These are phyloP conservation scores for Penicillium brevicompactum DNA, from an alignment of 2,329 filamentous ascomycete species.

Conservation along the genomic window DNA sequence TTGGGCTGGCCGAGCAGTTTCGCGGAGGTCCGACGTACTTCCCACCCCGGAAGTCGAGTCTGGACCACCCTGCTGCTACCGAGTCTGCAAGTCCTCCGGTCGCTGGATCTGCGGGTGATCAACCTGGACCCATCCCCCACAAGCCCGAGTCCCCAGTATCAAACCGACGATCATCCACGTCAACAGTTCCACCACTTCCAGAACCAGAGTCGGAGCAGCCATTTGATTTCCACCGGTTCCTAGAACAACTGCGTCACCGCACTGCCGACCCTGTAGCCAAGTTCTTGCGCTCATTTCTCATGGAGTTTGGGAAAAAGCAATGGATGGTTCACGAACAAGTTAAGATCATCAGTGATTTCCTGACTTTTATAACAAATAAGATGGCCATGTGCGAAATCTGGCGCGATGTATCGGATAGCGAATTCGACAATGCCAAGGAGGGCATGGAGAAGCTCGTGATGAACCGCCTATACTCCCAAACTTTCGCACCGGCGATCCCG, in stretches of 20 bases:
- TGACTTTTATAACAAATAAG: constrained; percentile 96
- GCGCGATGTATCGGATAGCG: constrained; percentile 91
- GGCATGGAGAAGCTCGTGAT: constrained; percentile 99
- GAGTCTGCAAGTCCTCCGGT: constrained; percentile 33
- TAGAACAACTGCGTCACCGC: constrained; percentile 92
- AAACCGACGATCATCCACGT: constrained; percentile 38
- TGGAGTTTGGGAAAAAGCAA: constrained; percentile 94
- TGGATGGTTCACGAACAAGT: constrained; percentile 99
- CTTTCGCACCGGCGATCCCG: constrained; percentile 91
- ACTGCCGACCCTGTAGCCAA: constrained; percentile 97
- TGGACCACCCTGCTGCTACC: constrained; percentile 66
- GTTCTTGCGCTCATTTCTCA: constrained; percentile 90
- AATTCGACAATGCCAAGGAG: constrained; percentile 97
- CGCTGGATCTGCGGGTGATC: constrained; percentile 19
- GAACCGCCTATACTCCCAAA: constrained; percentile 94
- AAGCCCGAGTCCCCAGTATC: constrained; percentile 24
- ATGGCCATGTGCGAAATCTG: constrained; percentile 98
- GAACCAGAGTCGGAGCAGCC: constrained; percentile 82
- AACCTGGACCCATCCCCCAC: constrained; percentile 28
- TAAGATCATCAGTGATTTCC: constrained; percentile 96
- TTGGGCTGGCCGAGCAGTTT: constrained; percentile 80
- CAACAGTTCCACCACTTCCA: constrained; percentile 63
- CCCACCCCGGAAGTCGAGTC: constrained; percentile 81
- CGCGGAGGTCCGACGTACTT: constrained; percentile 68
- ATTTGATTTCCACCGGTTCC: constrained; percentile 96